Evolutionary conservation across 176 grass and related monocot genomes (phyloP).

Genomic region (Pharus latifolius): DNA sequence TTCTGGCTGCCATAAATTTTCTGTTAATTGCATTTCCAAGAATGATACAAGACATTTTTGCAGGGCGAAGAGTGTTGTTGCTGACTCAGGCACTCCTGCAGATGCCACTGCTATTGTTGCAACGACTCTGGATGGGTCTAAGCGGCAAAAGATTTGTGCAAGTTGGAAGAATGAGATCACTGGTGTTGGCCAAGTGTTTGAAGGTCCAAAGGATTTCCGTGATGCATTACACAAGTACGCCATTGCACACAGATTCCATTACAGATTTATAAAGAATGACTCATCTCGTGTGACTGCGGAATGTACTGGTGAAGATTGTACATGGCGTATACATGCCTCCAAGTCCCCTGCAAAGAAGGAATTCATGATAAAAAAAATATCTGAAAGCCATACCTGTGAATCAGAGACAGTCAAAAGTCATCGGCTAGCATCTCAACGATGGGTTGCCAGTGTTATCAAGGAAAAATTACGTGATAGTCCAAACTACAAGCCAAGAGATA

Average conservation of each 20-base stretch:
- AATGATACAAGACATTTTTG: conserved; percentile 8
- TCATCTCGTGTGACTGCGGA: conserved; percentile 71
- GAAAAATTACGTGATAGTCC: conserved; percentile 84
- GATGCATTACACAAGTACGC: conserved; percentile 91
- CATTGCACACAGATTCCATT: conserved; percentile 81
- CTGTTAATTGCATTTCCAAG: not conserved
- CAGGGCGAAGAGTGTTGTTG: conserved; percentile 53
- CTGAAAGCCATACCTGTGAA: conserved; percentile 75
- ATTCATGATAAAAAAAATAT: conserved; percentile 95
- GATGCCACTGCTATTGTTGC: conserved; percentile 31
- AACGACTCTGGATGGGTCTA: conserved; percentile 50
- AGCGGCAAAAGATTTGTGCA: conserved; percentile 63
- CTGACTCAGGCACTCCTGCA: conserved; percentile 35
- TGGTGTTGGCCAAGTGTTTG: conserved; percentile 86
- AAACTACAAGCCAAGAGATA: conserved; percentile 82
- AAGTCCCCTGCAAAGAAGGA: conserved; percentile 57
- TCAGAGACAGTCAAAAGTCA: conserved; percentile 73
- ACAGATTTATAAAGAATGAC: conserved; percentile 93
- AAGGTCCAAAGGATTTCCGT: conserved; percentile 72
- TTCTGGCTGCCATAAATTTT: not conserved
- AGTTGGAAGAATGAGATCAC: conserved; percentile 78
- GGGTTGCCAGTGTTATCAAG: conserved; percentile 98
- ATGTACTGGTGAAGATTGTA: conserved; percentile 73
- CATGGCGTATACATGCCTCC: conserved; percentile 90
- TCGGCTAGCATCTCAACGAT: conserved; percentile 71